Conservation (phyloP, 352 stramenopile species). For the Globisporangium canariense region DNA sequence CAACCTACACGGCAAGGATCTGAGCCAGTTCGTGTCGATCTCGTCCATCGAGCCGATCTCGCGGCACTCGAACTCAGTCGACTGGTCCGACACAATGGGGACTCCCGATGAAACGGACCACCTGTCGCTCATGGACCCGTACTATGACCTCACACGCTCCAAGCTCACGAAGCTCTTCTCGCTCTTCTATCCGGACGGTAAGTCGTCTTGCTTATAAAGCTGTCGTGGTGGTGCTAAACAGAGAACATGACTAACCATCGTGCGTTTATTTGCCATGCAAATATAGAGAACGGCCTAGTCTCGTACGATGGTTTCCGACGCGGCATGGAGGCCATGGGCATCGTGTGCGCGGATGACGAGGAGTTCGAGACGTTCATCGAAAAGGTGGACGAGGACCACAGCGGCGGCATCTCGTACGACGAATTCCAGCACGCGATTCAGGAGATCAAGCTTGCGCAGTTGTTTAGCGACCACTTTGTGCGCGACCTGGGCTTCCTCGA, state of each 20-base stretch:
- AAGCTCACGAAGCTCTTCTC: conserved; percentile 72
- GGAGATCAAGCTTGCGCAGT: conserved; percentile 85
- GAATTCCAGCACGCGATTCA: conserved; percentile 88
- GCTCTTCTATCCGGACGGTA: conserved; percentile 60
- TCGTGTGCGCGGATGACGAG: conserved; percentile 54
- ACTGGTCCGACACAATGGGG: conserved; percentile 60
- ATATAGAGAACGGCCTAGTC: conserved; percentile 40
- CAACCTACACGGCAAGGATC: conserved; percentile 64
- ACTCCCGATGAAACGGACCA: conserved; percentile 46
- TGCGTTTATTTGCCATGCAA: background rate
- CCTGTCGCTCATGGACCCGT: conserved; percentile 74
- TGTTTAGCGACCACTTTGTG: conserved; percentile 70
- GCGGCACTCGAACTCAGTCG: conserved; percentile 46
- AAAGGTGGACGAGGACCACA: conserved; percentile 79
- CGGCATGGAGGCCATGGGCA: conserved; percentile 74
- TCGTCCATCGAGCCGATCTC: conserved; percentile 33
- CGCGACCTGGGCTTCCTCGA: conserved; percentile 27
- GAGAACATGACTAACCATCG: background rate
- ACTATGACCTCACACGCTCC: conserved; percentile 78
- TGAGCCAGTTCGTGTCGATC: conserved; percentile 60
- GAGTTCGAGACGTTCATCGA: conserved; percentile 70
- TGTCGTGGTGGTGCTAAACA: background rate
- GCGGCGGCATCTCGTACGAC: conserved; percentile 79
- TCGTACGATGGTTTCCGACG: conserved; percentile 73
- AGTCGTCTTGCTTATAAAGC: background rate